A percentile compares a stretch with the other conserved stretches of the same genome.
Evolutionary conservation across 2,329 filamentous ascomycete genomes (phyloP).

Genomic region (Diplodia mutila): DNA sequence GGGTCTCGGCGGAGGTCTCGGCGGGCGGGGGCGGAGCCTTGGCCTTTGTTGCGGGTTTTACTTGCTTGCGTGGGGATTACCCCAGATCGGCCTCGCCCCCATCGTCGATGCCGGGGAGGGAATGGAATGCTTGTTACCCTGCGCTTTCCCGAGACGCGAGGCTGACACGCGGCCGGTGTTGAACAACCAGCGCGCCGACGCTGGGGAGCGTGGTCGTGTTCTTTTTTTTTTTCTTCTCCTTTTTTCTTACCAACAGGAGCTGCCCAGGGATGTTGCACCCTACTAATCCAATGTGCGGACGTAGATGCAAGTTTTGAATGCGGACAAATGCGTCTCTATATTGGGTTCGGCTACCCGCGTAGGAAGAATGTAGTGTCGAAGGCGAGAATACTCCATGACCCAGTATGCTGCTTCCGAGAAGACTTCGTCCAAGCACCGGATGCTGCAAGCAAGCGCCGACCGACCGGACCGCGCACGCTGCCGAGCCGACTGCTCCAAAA

Average conservation of each 20-base stretch:
- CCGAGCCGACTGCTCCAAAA: not conserved
- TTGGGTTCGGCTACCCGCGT: too few relatives aligned
- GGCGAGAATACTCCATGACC: not conserved
- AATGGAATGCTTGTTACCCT: not conserved
- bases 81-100: not conserved
- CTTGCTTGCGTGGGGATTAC: too few relatives aligned
- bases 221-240: too few relatives aligned
- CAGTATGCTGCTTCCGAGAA: not conserved
- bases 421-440: not conserved
- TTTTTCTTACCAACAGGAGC: too few relatives aligned
- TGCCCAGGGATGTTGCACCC: too few relatives aligned
- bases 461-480: not conserved
- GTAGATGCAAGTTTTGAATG: too few relatives aligned
- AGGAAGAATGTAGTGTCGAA: too few relatives aligned
- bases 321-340: too few relatives aligned
- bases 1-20: constrained; percentile 25
- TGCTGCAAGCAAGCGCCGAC: not conserved
- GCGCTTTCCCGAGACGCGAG: not conserved
- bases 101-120: not conserved
- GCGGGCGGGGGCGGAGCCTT: constrained; percentile 14
- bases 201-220: not conserved
- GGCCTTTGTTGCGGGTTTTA: not conserved
- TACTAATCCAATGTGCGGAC: too few relatives aligned
- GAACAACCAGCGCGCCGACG: too few relatives aligned
- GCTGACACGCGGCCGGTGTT: not conserved